phyloP scores from a whole-genome alignment of 1,284 basidiomycete genomes.

The Ustanciosporium gigantosporum region DNA sequence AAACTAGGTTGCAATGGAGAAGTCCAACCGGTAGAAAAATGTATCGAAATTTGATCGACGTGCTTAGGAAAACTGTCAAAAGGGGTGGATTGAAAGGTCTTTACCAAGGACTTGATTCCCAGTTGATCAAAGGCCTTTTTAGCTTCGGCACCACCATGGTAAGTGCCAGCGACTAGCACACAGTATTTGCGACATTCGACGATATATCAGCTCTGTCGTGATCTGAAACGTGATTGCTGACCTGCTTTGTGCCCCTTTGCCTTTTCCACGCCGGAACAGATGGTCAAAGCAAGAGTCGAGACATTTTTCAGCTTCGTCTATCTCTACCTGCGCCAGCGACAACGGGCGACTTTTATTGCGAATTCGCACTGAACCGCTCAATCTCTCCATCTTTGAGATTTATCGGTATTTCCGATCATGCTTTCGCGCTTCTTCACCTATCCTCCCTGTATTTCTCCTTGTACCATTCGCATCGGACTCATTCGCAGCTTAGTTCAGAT shows the following conservation, averaged over 20 bases:
- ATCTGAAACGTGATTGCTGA: too few relatives aligned
- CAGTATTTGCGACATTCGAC: too few relatives aligned
- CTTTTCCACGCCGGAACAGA: slow-evolving; percentile 18
- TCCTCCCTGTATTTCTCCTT: too few relatives aligned
- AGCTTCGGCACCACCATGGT: slow-evolving; percentile 52
- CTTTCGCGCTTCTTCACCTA: too few relatives aligned
- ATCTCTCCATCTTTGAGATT: too few relatives aligned
- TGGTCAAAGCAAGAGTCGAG: slow-evolving; percentile 51
- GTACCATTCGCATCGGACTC: too few relatives aligned
- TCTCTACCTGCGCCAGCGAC: slow-evolving; percentile 22
- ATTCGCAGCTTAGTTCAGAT: too few relatives aligned
- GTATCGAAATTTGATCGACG: slow-evolving; percentile 48
- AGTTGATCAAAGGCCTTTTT: slow-evolving; percentile 50
- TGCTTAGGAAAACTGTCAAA: slow-evolving; percentile 43
- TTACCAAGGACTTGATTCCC: slow-evolving; percentile 50
- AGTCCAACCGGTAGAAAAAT: slow-evolving; percentile 55
- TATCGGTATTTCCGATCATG: too few relatives aligned
- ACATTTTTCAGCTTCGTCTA: slow-evolving; percentile 41
- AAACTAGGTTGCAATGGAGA: slow-evolving; percentile 62
- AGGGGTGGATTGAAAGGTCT: slow-evolving; percentile 40
- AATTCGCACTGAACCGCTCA: too few relatives aligned
- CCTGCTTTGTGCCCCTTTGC: too few relatives aligned
- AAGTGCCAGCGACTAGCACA: slow-evolving; percentile 7
- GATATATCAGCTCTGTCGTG: too few relatives aligned
- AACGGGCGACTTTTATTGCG: too few relatives aligned